Percentiles rank a stretch among this genome's conserved stretches.
Conservation (phyloP, 352 stramenopile species). For the Paralagenidium karlingii region DNA sequence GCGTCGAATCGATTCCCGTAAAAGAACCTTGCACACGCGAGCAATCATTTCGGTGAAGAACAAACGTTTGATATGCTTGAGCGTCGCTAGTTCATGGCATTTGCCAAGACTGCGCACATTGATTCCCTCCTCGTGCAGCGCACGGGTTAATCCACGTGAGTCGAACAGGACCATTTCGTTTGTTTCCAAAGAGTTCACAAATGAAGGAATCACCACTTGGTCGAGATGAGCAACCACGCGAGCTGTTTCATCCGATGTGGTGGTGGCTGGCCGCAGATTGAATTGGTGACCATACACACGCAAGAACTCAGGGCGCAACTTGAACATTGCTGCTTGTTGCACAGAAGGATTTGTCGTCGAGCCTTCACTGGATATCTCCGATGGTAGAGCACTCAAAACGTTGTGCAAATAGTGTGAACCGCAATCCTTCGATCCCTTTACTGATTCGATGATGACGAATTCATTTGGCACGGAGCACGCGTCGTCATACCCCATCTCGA, state of each 20-base stretch:
- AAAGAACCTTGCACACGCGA: slow-evolving; percentile 39
- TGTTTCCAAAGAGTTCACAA: slow-evolving; percentile 28
- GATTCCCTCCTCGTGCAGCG: slow-evolving; percentile 35
- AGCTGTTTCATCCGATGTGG: not conserved
- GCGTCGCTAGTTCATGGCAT: slow-evolving; percentile 29
- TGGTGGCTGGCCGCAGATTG: not conserved
- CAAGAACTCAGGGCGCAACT: no score
- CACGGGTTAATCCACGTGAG: slow-evolving; percentile 18
- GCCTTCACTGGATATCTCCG: no score
- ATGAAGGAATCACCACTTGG: slow-evolving; percentile 24
- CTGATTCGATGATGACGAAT: no score
- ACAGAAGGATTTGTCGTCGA: no score
- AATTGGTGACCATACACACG: not conserved
- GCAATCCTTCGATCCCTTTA: no score
- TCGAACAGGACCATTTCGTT: slow-evolving; percentile 15
- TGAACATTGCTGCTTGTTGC: no score
- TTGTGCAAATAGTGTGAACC: no score
- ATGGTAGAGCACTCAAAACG: no score
- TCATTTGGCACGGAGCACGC: no score
- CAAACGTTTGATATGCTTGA: slow-evolving; percentile 24
- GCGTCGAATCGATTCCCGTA: no score
- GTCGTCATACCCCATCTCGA: no score
- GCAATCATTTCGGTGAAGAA: slow-evolving; percentile 49
- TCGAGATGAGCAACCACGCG: slow-evolving; percentile 10
- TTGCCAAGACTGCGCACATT: slow-evolving; percentile 42